phyloP scores from a whole-genome alignment of 768 basidiomycete genomes.

The Thelephora aurantiotincta region DNA sequence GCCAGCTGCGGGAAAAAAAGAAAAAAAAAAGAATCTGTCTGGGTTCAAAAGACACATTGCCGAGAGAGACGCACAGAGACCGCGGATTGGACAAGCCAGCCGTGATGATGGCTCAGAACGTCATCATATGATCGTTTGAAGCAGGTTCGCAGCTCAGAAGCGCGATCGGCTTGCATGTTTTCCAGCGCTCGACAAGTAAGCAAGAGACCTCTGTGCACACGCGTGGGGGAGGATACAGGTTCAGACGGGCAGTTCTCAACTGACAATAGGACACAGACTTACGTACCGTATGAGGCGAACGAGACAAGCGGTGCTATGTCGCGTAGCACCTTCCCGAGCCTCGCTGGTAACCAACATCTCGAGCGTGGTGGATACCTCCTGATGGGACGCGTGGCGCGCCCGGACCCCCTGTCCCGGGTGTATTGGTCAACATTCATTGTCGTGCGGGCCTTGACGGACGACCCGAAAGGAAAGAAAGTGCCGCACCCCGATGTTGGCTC shows the following conservation, averaged over 20 bases:
- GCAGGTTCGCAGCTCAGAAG: conserved; percentile 45
- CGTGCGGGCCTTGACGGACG: background rate
- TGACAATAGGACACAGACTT: conserved; percentile 4
- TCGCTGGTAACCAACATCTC: conserved; percentile 47
- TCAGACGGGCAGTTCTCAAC: conserved; percentile 5
- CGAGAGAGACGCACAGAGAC: conserved; percentile 36
- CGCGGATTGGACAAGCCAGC: conserved; percentile 50
- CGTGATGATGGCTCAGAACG: conserved; percentile 51
- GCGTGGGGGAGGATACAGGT: background rate
- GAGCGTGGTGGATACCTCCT: conserved; percentile 34
- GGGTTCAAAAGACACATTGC: background rate
- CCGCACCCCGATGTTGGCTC: conserved; percentile 49
- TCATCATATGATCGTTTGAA: conserved; percentile 61
- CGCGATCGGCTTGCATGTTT: conserved; percentile 41
- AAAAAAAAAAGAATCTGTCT: background rate
- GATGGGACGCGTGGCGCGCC: conserved; percentile 28
- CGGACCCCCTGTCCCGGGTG: conserved; percentile 44
- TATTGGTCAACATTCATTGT: no score
- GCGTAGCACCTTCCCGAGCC: conserved; percentile 23
- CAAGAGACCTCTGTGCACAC: conserved; percentile 37
- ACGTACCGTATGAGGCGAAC: conserved; percentile 52
- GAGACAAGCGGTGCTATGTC: conserved; percentile 44
- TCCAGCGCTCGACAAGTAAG: conserved; percentile 55
- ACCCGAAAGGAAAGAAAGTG: conserved; percentile 2
- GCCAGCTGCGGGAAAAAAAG: conserved; percentile 14